Conservation (phyloP, 2,329 filamentous ascomycete species). For the Trichoderma koningii region DNA sequence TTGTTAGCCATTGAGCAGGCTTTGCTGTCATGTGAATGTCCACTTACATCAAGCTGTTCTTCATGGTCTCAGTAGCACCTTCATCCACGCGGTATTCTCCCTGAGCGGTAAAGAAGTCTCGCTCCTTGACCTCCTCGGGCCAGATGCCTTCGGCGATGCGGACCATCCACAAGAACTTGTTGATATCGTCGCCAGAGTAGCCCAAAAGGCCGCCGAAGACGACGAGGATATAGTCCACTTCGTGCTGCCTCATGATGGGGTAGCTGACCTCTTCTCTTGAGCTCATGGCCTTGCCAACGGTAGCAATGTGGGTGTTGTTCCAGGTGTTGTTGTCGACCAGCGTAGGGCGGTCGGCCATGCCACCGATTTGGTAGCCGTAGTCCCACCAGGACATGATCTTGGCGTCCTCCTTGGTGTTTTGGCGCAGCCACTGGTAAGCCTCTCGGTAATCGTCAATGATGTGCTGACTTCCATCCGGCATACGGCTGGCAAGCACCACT, state of each 20-base stretch:
- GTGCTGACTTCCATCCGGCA: conserved; percentile 93
- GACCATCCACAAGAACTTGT: conserved; percentile 99
- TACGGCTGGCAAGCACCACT: conserved; percentile 86
- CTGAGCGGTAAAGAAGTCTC: conserved; percentile 89
- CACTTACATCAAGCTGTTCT: conserved; percentile 96
- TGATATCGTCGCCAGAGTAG: conserved; percentile 98
- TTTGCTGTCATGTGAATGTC: background rate
- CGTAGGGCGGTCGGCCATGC: conserved; percentile 96
- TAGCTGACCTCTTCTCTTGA: conserved; percentile 97
- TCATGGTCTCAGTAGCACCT: conserved; percentile 95
- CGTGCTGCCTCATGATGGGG: conserved; percentile 96
- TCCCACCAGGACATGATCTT: conserved; percentile 99
- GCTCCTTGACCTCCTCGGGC: conserved; percentile 98
- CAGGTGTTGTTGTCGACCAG: conserved; percentile 99
- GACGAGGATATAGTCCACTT: conserved; percentile 97
- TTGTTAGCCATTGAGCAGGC: conserved; percentile 33
- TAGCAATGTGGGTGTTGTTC: conserved; percentile 99
- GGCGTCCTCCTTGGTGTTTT: conserved; percentile 91
- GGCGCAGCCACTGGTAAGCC: conserved; percentile 98
- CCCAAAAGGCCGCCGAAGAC: conserved; percentile 95
- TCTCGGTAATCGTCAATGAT: conserved; percentile 99
- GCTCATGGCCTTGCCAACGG: conserved; percentile 98
- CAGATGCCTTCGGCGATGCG: conserved; percentile 98
- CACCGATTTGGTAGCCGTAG: conserved; percentile 98
- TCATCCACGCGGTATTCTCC: conserved; percentile 95